A percentile compares a stretch with the other conserved stretches of the same genome.
Conservation (phyloP, 169 alveolate genomes). For the Cryptosporidium andersoni region DNA sequence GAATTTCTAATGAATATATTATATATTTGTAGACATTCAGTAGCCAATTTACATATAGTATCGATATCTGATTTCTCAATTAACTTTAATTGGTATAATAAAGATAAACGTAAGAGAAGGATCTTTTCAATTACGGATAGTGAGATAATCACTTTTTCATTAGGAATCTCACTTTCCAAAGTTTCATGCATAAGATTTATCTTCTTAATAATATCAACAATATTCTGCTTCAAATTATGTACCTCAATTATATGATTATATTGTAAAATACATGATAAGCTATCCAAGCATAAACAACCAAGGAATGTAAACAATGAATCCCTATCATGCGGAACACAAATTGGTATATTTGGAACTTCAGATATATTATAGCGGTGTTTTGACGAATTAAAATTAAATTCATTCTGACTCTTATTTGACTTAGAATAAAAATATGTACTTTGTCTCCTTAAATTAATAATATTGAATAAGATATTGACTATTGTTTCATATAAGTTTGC, state of each 20-base stretch:
- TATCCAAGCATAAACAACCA: slow-evolving; percentile 16
- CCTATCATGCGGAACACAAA: slow-evolving; percentile 12
- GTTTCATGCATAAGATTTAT: slow-evolving; percentile 2
- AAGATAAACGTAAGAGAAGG: not conserved
- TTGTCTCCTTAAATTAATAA: slow-evolving; percentile 44
- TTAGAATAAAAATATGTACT: slow-evolving; percentile 8
- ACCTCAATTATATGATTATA: not conserved
- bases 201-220: slow-evolving; percentile 5
- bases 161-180: not conserved
- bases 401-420: not conserved
- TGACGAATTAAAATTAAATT: no score
- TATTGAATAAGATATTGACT: slow-evolving; percentile 6
- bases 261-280: slow-evolving; percentile 13
- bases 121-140: slow-evolving; percentile 18
- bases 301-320: slow-evolving; percentile 29
- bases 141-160: not conserved
- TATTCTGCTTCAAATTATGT: not conserved
- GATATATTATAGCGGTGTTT: slow-evolving; percentile 3
- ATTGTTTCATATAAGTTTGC: not conserved
- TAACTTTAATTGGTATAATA: not conserved
- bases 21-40: slow-evolving; percentile 12
- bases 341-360: slow-evolving; percentile 37
- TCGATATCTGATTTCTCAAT: not conserved
- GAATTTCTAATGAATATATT: not conserved
- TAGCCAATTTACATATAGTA: not conserved